Evolutionary conservation across 768 basidiomycete species (phyloP), one percentile per base, ranked within the genome.

Genomic region (Lactarius quietus): DNA sequence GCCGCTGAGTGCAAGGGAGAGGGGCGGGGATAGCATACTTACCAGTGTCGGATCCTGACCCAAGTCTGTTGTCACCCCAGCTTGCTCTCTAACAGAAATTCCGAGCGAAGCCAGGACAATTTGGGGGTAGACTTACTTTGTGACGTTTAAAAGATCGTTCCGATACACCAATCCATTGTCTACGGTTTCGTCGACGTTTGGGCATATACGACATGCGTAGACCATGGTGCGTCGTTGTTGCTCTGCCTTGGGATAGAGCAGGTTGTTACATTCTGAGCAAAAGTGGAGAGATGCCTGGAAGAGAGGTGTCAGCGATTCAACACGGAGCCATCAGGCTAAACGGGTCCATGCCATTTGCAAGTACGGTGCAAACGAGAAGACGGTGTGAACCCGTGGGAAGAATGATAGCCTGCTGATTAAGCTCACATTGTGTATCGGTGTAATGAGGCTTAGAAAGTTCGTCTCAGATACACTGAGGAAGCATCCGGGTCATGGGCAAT

Each of bases 261-360:
- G 83, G 74, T 97, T 96, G 79, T 95, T 95, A 81, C 94, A 96
- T 81, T 96, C 94, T 43, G 86, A 88, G 72, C 94, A 96, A 77
- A 96, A 96, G 70, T 92, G 87, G 33, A 96, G 85, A 2, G 90
- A 90, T 14, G 92, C 87, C 91, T 93, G 60, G 9, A 12, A 10
- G 29, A n/a, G 61, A 53, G 6, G 26, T 2, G 56, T 43, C 10
- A 61, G 6, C 36, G 18, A 9, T 6, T 38, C 3, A 4, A 31
- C 18, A 6, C 2, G 6, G 59, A 20, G 39, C 23, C 10, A 28
- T 43, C 14, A 28, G 14, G 3, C 6, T 14, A 38, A 6, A 54
- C 17, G 28, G 9, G 31, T 26, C 8, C 65, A 5, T 66, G 57
- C 65, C 65, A 66, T 66, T 56, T 54, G 41, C 48, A 26, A 20